Percentiles rank a stretch among this genome's conserved stretches.
Conservation (phyloP, 345 rosid species). For the Hypericum perforatum region DNA sequence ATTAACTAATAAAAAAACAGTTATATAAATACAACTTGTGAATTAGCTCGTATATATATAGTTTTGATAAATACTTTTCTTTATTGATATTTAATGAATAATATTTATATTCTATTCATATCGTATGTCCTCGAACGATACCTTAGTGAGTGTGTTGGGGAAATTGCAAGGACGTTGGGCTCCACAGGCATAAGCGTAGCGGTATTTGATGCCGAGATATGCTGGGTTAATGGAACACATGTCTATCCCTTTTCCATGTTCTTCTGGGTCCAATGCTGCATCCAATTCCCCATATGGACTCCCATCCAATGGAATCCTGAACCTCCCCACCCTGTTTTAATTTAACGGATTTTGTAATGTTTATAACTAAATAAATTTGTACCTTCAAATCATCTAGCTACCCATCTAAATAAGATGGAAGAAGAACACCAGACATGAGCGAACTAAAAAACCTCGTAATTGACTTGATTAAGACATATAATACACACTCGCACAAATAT, state of each 20-base stretch:
- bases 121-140: slow-evolving; percentile 6
- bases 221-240: slow-evolving; percentile 92
- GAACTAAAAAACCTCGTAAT: too few relatives aligned
- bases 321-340: slow-evolving; percentile 73
- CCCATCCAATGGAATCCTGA: slow-evolving; percentile 77
- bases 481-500: too few relatives aligned
- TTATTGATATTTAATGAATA: too few relatives aligned
- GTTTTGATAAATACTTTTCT: too few relatives aligned
- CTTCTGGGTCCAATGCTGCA: slow-evolving; percentile 74
- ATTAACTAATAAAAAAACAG: neutral
- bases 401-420: too few relatives aligned
- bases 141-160: slow-evolving; percentile 96
- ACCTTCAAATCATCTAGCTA: too few relatives aligned
- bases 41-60: too few relatives aligned
- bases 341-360: too few relatives aligned
- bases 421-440: too few relatives aligned
- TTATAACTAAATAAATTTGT: too few relatives aligned
- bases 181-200: slow-evolving; percentile 90
- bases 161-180: slow-evolving; percentile 91
- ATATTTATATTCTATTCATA: too few relatives aligned
- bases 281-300: slow-evolving; percentile 59
- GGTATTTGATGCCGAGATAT: slow-evolving; percentile 53
- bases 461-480: too few relatives aligned
- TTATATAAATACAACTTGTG: neutral
- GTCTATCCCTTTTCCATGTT: slow-evolving; percentile 96